These are phyloP conservation scores for Ophiosphaerella narmari DNA, from an alignment of 2,329 filamentous ascomycete species.

Conservation along the genomic window DNA sequence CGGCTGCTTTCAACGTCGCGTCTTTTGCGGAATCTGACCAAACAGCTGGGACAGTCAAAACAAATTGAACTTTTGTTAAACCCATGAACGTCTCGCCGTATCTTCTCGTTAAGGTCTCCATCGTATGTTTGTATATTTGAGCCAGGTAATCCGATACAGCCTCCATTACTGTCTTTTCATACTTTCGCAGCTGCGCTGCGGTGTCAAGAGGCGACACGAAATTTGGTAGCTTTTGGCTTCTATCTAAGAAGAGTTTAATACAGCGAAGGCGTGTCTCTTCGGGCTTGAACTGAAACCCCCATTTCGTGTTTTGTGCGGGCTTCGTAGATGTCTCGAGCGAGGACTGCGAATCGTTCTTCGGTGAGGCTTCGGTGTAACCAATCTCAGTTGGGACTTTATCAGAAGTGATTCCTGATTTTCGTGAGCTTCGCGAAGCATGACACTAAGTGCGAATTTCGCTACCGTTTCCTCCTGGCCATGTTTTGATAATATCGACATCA, in stretches of 20 bases:
- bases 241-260: slow-evolving; percentile 83
- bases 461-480: slow-evolving; percentile 80
- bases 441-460: slow-evolving; percentile 5
- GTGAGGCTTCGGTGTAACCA: slow-evolving; percentile 51
- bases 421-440: slow-evolving; percentile 11
- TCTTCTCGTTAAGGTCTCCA: slow-evolving; percentile 73
- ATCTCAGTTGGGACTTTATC: slow-evolving; percentile 86
- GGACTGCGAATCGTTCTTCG: slow-evolving; percentile 15
- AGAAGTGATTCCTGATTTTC: slow-evolving; percentile 66
- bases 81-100: slow-evolving; percentile 82
- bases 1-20: slow-evolving; percentile 76
- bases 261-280: slow-evolving; percentile 77
- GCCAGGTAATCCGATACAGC: slow-evolving; percentile 80
- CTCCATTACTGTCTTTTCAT: slow-evolving; percentile 77
- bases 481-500: slow-evolving; percentile 81
- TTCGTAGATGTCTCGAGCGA: slow-evolving; percentile 26
- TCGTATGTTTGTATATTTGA: slow-evolving; percentile 76
- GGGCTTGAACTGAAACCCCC: slow-evolving; percentile 82
- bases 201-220: slow-evolving; percentile 80
- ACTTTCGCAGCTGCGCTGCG: slow-evolving; percentile 73
- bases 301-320: slow-evolving; percentile 57
- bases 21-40: slow-evolving; percentile 89
- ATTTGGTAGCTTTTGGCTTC: slow-evolving; percentile 77
- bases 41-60: slow-evolving; percentile 75
- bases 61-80: slow-evolving; percentile 75